These are phyloP conservation scores for Murraya paniculata DNA, from an alignment of 345 rosid species.

Conservation along the genomic window DNA sequence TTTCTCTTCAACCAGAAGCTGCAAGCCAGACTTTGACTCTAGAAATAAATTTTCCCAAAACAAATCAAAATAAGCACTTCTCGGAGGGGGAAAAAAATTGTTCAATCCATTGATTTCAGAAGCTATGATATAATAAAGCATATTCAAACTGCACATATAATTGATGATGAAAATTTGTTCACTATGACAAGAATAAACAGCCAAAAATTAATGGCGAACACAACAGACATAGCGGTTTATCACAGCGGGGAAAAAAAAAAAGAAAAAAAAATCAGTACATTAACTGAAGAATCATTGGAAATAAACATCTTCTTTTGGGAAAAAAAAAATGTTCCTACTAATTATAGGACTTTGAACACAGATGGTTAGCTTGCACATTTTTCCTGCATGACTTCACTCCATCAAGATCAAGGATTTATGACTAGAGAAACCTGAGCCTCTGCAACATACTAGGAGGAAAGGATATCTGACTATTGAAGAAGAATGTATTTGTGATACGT, in stretches of 20 bases:
- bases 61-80: background rate
- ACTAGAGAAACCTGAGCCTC: conserved; percentile 28
- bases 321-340: conserved; percentile 23
- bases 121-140: background rate
- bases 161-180: conserved; percentile 2
- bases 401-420: conserved; percentile 23
- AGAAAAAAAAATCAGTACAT: background rate
- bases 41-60: background rate
- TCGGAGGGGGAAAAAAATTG: no score
- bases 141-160: background rate
- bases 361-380: conserved; percentile 18
- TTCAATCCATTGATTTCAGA: background rate
- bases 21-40: background rate
- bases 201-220: background rate
- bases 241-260: background rate
- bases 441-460: conserved; percentile 20
- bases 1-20: background rate
- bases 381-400: conserved; percentile 18
- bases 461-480: conserved; percentile 20
- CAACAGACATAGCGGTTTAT: background rate
- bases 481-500: background rate
- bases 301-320: background rate
- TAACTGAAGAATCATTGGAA: background rate
- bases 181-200: background rate
- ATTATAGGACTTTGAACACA: background rate